Percentiles rank a stretch among this genome's conserved stretches.
These are phyloP conservation scores for Linanthus parryae DNA, from an alignment of 148 eudicot genomes.

Conservation along the genomic window DNA sequence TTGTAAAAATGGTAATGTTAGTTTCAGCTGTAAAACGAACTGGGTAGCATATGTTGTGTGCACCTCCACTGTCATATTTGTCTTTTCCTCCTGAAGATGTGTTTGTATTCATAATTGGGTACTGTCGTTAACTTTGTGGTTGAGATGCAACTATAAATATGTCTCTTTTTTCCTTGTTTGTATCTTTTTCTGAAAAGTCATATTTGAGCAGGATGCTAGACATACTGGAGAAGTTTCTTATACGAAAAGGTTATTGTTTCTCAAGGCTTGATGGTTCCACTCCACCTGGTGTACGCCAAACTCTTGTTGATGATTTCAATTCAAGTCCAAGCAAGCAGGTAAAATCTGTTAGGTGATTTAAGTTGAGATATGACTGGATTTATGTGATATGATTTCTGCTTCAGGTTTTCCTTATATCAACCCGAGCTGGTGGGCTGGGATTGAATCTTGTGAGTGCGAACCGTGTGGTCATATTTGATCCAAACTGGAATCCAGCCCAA, in stretches of 20 bases:
- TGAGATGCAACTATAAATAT: neutral
- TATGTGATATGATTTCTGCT: constrained; percentile 2
- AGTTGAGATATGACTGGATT: too few relatives aligned
- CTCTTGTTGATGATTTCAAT: constrained; percentile 91
- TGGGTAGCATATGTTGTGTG: too few relatives aligned
- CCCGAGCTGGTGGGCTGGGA: constrained; percentile 96
- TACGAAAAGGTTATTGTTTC: constrained; percentile 85
- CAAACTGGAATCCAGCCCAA: constrained; percentile 92
- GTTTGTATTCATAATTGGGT: too few relatives aligned
- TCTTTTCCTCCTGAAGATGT: too few relatives aligned
- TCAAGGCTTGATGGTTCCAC: constrained; percentile 95
- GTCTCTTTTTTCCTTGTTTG: neutral
- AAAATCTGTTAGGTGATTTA: neutral
- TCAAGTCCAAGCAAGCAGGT: constrained; percentile 99
- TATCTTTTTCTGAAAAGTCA: constrained; percentile 11
- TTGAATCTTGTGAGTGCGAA: constrained; percentile 87
- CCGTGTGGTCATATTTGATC: constrained; percentile 90
- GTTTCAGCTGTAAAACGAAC: too few relatives aligned
- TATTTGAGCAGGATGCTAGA: constrained; percentile 72
- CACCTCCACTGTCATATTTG: too few relatives aligned
- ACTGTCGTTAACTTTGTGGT: too few relatives aligned
- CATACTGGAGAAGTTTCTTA: constrained; percentile 82
- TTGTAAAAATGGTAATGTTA: too few relatives aligned
- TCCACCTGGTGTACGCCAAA: constrained; percentile 78
- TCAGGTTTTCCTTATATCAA: constrained; percentile 84